Percentiles rank a stretch among this genome's conserved stretches.
phyloP scores from a whole-genome alignment of 1,139 yeast species.

The Maudiozyma humilis region DNA sequence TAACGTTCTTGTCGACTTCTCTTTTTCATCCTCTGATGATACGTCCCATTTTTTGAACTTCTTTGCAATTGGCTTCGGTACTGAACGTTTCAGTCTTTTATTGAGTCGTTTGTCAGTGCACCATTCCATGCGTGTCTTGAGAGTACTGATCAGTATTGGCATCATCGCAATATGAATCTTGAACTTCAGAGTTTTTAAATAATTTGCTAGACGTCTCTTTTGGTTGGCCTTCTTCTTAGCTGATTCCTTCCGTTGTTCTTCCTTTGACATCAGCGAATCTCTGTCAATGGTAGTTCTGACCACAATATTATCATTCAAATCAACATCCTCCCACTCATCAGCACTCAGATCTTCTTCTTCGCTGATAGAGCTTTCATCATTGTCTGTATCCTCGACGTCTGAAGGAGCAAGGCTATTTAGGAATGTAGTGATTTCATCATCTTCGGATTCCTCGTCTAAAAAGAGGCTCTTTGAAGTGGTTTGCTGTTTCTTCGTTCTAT shows the following conservation, averaged over 20 bases:
- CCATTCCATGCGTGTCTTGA: slow-evolving; percentile 14
- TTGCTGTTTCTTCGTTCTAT: not conserved
- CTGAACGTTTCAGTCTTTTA: slow-evolving; percentile 17
- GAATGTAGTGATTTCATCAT: not conserved
- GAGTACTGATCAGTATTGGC: slow-evolving; percentile 15
- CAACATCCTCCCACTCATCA: slow-evolving; percentile 24
- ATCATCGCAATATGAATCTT: slow-evolving; percentile 16
- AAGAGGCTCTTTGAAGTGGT: not conserved
- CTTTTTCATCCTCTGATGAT: slow-evolving; percentile 1
- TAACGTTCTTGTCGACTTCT: slow-evolving; percentile 13
- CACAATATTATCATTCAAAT: slow-evolving; percentile 9
- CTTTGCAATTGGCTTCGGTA: slow-evolving; percentile 20
- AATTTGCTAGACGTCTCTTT: slow-evolving; percentile 3
- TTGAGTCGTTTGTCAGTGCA: slow-evolving; percentile 16
- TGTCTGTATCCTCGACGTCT: not conserved
- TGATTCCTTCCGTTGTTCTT: not conserved
- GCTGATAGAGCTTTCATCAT: not conserved
- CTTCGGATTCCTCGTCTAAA: not conserved
- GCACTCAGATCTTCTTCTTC: slow-evolving; percentile 9
- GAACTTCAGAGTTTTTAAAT: slow-evolving; percentile 13
- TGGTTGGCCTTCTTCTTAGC: slow-evolving; percentile 2
- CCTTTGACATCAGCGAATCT: not conserved
- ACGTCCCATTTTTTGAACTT: slow-evolving; percentile 14
- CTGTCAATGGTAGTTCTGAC: slow-evolving; percentile 1
- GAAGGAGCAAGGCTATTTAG: not conserved